Evolutionary conservation across 2,329 filamentous ascomycete species (phyloP).

Genomic region (Orbilia quercus): DNA sequence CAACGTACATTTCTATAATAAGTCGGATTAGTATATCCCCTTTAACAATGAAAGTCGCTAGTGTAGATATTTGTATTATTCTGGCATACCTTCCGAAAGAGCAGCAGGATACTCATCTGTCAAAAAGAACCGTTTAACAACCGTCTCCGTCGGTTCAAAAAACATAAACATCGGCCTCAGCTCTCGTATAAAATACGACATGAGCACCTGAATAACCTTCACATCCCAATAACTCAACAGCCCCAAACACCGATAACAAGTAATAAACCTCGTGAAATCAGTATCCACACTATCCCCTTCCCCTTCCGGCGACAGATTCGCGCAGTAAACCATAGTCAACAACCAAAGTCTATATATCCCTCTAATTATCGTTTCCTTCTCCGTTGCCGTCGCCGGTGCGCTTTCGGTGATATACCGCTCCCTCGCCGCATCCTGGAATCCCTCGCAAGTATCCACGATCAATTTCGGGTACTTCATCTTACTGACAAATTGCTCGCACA

Average conservation of each 20-base stretch:
- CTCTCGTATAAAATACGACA: constrained; percentile 28
- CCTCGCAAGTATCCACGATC: constrained; percentile 13
- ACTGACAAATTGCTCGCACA: constrained; percentile 37
- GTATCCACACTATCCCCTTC: constrained; percentile 21
- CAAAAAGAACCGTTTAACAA: constrained; percentile 25
- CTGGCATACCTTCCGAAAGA: constrained; percentile 18
- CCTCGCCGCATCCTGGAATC: constrained; percentile 15
- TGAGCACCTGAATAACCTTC: constrained; percentile 34
- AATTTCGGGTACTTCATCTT: constrained; percentile 42
- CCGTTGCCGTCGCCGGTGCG: constrained; percentile 15
- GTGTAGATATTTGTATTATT: not conserved
- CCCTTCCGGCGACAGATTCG: constrained; percentile 17
- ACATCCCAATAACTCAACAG: constrained; percentile 36
- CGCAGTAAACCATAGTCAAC: constrained; percentile 37
- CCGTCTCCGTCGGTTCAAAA: constrained; percentile 22
- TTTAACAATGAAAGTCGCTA: not conserved
- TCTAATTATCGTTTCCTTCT: constrained; percentile 39
- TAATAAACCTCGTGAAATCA: constrained; percentile 27
- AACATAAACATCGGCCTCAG: constrained; percentile 30
- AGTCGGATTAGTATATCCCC: constrained; percentile 1
- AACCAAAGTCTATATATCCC: constrained; percentile 38
- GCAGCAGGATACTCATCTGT: constrained; percentile 10
- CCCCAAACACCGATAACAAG: constrained; percentile 31
- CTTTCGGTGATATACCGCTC: constrained; percentile 30
- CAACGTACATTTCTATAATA: constrained; percentile 25